A percentile compares a stretch with the other conserved stretches of the same genome.
Evolutionary conservation across 768 basidiomycete species (phyloP).

Genomic region (Mycena rebaudengoi): DNA sequence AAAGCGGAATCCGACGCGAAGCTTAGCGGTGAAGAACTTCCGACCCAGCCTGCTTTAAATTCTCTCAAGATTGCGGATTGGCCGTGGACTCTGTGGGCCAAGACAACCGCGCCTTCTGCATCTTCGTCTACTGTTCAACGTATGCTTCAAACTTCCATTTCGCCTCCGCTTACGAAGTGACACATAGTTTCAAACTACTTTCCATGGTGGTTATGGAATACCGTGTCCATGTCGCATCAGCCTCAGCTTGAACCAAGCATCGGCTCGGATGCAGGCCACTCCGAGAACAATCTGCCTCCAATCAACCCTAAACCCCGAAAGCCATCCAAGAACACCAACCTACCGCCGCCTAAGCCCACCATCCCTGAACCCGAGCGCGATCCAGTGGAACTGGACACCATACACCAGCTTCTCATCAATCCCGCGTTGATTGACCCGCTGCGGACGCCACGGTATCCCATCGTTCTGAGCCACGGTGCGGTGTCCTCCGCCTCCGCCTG

Average conservation of each 20-base stretch:
- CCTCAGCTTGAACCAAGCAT: constrained; percentile 12
- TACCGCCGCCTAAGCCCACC: constrained; percentile 18
- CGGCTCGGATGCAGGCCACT: not conserved
- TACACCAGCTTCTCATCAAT: constrained; percentile 77
- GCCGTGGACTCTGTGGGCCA: constrained; percentile 14
- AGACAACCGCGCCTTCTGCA: not conserved
- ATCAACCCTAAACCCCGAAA: constrained; percentile 17
- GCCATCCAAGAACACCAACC: constrained; percentile 6
- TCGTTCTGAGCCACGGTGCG: constrained; percentile 96
- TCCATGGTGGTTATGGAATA: constrained; percentile 4
- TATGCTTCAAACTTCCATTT: not conserved
- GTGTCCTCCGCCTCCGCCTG: constrained; percentile 19
- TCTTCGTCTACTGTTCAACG: not conserved
- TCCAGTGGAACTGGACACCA: constrained; percentile 48
- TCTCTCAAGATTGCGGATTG: constrained; percentile 9
- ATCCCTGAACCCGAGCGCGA: constrained; percentile 28
- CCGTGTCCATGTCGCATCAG: constrained; percentile 3
- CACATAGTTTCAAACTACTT: not conserved
- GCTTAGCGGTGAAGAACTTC: not conserved
- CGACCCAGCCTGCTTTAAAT: not conserved
- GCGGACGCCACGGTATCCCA: constrained; percentile 84
- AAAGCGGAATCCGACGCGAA: constrained; percentile 17
- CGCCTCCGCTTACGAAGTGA: not conserved
- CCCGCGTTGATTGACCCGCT: constrained; percentile 83
- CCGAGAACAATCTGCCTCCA: constrained; percentile 3